Evolutionary conservation across 768 basidiomycete genomes (phyloP), one percentile per base, ranked within the genome.

Genomic region (Coprinopsis strossmayeri): DNA sequence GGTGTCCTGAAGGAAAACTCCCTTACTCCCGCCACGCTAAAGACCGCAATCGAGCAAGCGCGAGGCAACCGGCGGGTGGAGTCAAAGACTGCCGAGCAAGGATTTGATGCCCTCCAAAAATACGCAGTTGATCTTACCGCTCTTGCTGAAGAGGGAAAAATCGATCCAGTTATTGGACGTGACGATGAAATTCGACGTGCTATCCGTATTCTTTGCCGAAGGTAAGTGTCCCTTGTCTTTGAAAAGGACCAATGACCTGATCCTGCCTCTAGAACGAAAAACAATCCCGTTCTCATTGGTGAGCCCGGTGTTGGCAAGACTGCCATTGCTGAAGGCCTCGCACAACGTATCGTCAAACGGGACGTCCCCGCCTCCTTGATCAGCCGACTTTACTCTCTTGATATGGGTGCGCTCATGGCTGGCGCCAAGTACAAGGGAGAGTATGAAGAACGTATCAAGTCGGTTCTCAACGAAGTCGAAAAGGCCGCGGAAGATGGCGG

Each of bases 271-370:
- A 87, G 94, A 61, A 96, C 92, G 2, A 97, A 97, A 66, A 94
- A 93, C 61, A 96, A 95, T 58, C 92, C 95, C n/a, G 91, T 96
- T 34, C 81, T 97, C 21, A 91, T 98, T 57, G 94, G 93, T 53
- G 91, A 91, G 66, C 89, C 88, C 40, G 88, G 95, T 64, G 92
- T 95, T 20, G 95, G 95, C 3, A 99, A 99, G 69, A 96, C 94
- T 0, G 82, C 91, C 20, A 89, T 97, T 46, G 91, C 84, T 4
- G 95, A 99, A 72, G 93, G 92, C 34, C 82, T 99, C 4, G 94
- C 95, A 0, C 94, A 95, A 61, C 82, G 95, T 39, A 95, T 98
- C 52, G 81, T 96, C 57, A 91, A 93, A 57, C 82, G 92, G 42
- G 94, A 97, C 66, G 91, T 93, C 5, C 91, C 91, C 18, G 74